These are phyloP conservation scores for Castanopsis chinensis DNA, from an alignment of 306 rosid genomes.

Conservation along the genomic window DNA sequence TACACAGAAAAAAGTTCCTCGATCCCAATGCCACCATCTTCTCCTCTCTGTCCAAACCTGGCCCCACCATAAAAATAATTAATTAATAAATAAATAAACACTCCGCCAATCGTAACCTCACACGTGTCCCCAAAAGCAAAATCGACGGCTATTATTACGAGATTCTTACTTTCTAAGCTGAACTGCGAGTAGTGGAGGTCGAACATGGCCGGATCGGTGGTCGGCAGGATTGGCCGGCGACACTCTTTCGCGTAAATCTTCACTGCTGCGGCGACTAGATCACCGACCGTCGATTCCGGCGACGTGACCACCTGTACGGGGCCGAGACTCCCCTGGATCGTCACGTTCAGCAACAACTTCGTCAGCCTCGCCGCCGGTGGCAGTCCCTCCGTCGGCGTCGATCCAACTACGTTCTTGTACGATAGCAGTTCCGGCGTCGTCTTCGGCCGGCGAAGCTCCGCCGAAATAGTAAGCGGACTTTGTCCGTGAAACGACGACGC, in stretches of 20 bases:
- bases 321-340: constrained; percentile 66
- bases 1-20: constrained; percentile 74
- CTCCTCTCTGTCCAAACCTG: constrained; percentile 69
- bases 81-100: neutral
- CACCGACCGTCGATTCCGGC: constrained; percentile 57
- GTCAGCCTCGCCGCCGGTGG: constrained; percentile 42
- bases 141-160: neutral
- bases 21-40: constrained; percentile 64
- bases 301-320: constrained; percentile 67
- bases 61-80: neutral
- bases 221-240: constrained; percentile 70
- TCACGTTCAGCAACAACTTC: constrained; percentile 74
- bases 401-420: neutral
- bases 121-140: neutral
- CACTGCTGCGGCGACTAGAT: constrained; percentile 49
- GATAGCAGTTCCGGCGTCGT: constrained; percentile 59
- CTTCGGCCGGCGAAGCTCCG: constrained; percentile 63
- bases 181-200: constrained; percentile 93
- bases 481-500: constrained; percentile 66
- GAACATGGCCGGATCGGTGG: constrained; percentile 38
- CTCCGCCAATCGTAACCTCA: constrained; percentile 3
- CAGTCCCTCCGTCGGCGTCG: constrained; percentile 22
- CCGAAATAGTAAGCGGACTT: neutral
- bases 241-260: constrained; percentile 64
- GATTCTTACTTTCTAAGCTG: constrained; percentile 78